Percentiles rank a stretch among this genome's conserved stretches.
Evolutionary conservation across 2,329 filamentous ascomycete genomes (phyloP).

Genomic region (Albophoma yamanashiensis): DNA sequence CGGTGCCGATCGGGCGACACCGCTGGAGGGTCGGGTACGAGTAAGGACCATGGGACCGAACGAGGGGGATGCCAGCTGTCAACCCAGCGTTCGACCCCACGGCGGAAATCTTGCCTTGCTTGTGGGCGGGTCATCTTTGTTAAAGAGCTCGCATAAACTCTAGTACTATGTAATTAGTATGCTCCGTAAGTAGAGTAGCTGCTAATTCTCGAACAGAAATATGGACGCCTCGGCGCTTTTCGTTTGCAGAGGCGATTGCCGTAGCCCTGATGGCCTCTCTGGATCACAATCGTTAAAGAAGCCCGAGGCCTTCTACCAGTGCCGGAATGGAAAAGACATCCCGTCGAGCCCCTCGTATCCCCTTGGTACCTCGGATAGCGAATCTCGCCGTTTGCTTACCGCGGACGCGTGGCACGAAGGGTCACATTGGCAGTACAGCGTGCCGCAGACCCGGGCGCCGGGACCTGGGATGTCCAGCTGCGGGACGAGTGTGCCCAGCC

Average conservation of each 20-base stretch:
- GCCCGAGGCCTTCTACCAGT: neutral
- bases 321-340: neutral
- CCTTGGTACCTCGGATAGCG: neutral
- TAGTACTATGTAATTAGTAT: too few species aligned
- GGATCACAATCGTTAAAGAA: neutral
- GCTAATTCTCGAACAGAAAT: too few species aligned
- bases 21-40: neutral
- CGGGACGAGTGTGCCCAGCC: neutral
- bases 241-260: neutral
- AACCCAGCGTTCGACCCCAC: neutral
- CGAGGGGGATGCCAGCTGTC: neutral
- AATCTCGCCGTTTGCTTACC: neutral
- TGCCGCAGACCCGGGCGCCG: neutral
- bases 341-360: neutral
- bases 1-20: neutral
- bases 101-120: neutral
- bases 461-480: neutral
- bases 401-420: neutral
- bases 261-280: neutral
- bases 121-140: neutral
- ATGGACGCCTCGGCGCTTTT: neutral
- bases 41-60: neutral
- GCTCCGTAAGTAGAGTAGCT: too few species aligned
- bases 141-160: conserved; percentile 1
- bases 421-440: neutral